These are phyloP conservation scores for Eutrema yunnanense DNA, from an alignment of 345 rosid species.

Conservation along the genomic window DNA sequence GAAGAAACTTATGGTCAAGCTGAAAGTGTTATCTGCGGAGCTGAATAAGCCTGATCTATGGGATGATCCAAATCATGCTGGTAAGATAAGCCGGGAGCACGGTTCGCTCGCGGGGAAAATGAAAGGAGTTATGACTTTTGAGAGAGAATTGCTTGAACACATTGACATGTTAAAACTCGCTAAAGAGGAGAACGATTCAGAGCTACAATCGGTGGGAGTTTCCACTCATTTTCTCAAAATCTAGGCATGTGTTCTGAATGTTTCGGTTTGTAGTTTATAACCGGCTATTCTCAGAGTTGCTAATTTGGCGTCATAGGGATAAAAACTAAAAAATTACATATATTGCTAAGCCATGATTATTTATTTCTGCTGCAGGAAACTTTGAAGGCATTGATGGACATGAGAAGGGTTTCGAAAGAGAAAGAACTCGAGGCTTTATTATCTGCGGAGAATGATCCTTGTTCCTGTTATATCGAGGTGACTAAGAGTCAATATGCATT, in stretches of 20 bases:
- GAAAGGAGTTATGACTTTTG: constrained; percentile 71
- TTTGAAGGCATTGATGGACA: constrained; percentile 50
- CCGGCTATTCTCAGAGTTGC: background rate
- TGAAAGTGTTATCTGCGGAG: constrained; percentile 56
- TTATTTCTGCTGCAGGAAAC: constrained; percentile 49
- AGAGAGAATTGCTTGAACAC: constrained; percentile 80
- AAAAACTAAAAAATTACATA: background rate
- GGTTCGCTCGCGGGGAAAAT: constrained; percentile 64
- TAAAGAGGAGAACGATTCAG: constrained; percentile 76
- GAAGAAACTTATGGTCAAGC: constrained; percentile 62
- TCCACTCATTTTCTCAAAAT: constrained; percentile 35
- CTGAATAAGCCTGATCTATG: constrained; percentile 72
- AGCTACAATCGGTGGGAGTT: constrained; percentile 88
- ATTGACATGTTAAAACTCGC: constrained; percentile 95
- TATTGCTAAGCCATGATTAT: background rate
- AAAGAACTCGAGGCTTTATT: constrained; percentile 91
- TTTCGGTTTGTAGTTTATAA: background rate
- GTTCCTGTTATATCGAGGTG: constrained; percentile 86
- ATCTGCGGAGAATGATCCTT: constrained; percentile 73
- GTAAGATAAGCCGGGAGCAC: constrained; percentile 85
- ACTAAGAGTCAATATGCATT: background rate
- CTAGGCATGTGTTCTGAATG: constrained; percentile 59
- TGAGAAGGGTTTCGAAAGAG: constrained; percentile 79
- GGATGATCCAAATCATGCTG: constrained; percentile 85
- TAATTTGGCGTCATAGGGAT: background rate